Evolutionary conservation across 2,329 filamentous ascomycete species (phyloP), one percentile per base, ranked within the genome.

Genomic region (Aspergillus flavus): DNA sequence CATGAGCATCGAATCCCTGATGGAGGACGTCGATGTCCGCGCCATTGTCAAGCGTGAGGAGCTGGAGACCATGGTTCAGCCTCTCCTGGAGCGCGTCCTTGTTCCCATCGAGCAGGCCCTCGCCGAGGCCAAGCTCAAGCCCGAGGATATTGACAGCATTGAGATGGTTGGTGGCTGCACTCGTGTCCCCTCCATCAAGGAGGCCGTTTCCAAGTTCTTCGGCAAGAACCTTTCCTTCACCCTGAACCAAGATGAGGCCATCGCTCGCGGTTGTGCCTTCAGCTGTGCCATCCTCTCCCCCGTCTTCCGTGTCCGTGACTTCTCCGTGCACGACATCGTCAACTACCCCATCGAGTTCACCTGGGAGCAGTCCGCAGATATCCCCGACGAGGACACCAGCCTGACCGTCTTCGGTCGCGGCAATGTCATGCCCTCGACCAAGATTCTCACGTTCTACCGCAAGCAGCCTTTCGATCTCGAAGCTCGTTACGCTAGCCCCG

Each of bases 401-500:
- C 85, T 99, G 72, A 97, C 92, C 41, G 95, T 99, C 75, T 99
- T 99, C 83, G 96, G 95, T 87, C 93, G 91, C 81, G 94, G 94
- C 79, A 97, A 97, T 76, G 89, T 96, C 68, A 90, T 99, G 85
- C 95, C 95, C 60, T 98, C 94, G 6, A 99, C 95, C 69, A 99
- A 99, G 87, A 98, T 99, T 70, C 89, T 99, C 60, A 99, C 95
- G 45, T 99, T 99, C 84, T 99, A 98, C 86, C 91, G 95, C 72
- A 98, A 98, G 85, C 93, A 98, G 82, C 87, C 93, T 54, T 99
- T 98, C 79, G 94, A 97, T 76, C 86, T 99, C 58, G 95, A 99
- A 84, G 95, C 95, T 64, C 90, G 91, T 72, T 99, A 99, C 77
- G 90, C 91, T 68, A 91, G 94, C 75, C 91, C 94, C 23, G 93